Base-by-base conservation (phyloP, 1,284 basidiomycete species). In the Takashimella koratensis region DNA sequence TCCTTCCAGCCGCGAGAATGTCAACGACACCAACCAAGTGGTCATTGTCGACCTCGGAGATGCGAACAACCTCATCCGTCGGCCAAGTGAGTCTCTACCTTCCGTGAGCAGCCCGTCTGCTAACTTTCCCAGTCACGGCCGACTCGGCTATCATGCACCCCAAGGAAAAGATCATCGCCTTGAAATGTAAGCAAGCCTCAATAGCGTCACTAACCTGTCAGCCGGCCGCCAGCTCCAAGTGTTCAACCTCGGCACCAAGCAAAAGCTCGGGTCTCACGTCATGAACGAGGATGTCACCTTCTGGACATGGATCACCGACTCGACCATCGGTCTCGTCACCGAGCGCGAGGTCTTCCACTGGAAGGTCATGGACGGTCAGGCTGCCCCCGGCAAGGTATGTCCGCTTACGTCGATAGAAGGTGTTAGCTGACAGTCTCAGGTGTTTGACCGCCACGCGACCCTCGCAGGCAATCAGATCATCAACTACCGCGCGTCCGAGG, bases 71-170 rank as follows among this genome's bases (percentile, higher is more conserved):
- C 86, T 97, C 65, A 86, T 98, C 64, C 86, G 96, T 64, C 82
- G 96, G 71, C 96, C 96, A 55, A 98, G 74, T 76, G 54, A 56
- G 73, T 60, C 4, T 12, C 24, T 23, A 45, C 11, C n/a, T n/a
- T 26, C 19, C 23, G 44, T 30, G 39, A 24, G 48, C 60, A 58
- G 48, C 60, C 52, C 1, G 20, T 45, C 5, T 10, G n/a, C n/a
- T n/a, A n/a, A n/a, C n/a, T n/a, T n/a, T n/a, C n/a, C 3, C 55
- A 76, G 74, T 99, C 73, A 91, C 90, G 22, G 96, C 82, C 84
- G 96, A 99, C 77, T 94, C 90, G 53, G 95, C 96, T 60, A 97
- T 99, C 70, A 98, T 99, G 95, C 94, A 98, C 76, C 92, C 92
- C 23, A 83, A 85, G 65, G 86, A 96, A 80, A 98, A 97, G 84